Conservation (phyloP, 805 yeast genomes). For the Starmerella vaccinii region DNA sequence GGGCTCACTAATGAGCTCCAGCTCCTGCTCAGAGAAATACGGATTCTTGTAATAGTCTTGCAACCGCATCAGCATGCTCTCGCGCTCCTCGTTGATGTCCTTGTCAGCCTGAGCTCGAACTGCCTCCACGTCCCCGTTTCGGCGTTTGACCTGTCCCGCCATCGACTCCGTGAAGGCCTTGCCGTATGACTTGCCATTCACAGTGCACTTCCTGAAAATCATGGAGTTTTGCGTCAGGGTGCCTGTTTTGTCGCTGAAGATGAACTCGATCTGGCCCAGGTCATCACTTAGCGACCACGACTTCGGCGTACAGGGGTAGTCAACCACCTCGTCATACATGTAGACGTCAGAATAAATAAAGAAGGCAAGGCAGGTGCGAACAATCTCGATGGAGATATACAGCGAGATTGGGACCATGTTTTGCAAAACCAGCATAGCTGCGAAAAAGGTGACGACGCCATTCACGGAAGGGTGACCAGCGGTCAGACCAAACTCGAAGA, state of each 20-base stretch:
- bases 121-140: slow-evolving; percentile 39
- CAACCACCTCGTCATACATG: slow-evolving; percentile 59
- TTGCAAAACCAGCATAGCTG: slow-evolving; percentile 63
- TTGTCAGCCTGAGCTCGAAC: slow-evolving; percentile 38
- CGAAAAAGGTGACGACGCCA: slow-evolving; percentile 61
- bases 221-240: slow-evolving; percentile 73
- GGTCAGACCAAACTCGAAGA: slow-evolving; percentile 52
- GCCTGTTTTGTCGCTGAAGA: slow-evolving; percentile 77
- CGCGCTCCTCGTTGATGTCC: slow-evolving; percentile 37
- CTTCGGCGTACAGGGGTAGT: slow-evolving; percentile 70
- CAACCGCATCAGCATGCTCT: slow-evolving; percentile 41
- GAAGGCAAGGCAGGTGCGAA: slow-evolving; percentile 65
- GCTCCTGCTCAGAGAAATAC: slow-evolving; percentile 33
- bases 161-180: slow-evolving; percentile 69
- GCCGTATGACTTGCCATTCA: slow-evolving; percentile 59
- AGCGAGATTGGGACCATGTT: slow-evolving; percentile 71
- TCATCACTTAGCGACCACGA: slow-evolving; percentile 80
- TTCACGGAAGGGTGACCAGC: slow-evolving; percentile 51
- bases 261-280: slow-evolving; percentile 71
- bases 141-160: slow-evolving; percentile 58
- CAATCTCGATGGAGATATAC: slow-evolving; percentile 67
- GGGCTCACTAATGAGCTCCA: slow-evolving; percentile 44
- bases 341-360: slow-evolving; percentile 60
- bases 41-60: slow-evolving; percentile 34
- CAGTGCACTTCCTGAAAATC: slow-evolving; percentile 71